These are phyloP conservation scores for Nicotiana tomentosiformis DNA, from an alignment of 257 asterid genomes.

Conservation along the genomic window DNA sequence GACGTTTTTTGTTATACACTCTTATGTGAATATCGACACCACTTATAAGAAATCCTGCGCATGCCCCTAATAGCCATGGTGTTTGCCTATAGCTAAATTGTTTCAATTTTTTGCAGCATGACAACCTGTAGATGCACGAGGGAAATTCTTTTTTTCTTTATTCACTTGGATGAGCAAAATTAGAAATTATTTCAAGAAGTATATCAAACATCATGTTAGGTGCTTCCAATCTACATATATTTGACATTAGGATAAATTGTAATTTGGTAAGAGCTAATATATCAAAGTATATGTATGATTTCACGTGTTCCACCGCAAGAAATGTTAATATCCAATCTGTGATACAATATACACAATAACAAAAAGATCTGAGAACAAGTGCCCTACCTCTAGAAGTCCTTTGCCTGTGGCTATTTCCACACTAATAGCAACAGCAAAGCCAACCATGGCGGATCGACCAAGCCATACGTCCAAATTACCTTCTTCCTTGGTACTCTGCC, in stretches of 20 bases:
- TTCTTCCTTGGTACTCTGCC: conserved; percentile 62
- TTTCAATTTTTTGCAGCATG: neutral
- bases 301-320: neutral
- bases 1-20: too few relatives aligned
- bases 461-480: conserved; percentile 72
- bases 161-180: neutral
- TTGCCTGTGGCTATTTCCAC: conserved; percentile 79
- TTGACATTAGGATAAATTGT: neutral
- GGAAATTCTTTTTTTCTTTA: neutral
- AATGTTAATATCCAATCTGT: neutral
- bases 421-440: conserved; percentile 68
- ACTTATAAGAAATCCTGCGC: too few relatives aligned
- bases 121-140: neutral
- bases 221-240: neutral
- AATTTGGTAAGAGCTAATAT: neutral
- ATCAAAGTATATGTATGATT: neutral
- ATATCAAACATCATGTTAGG: neutral
- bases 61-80: neutral
- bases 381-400: conserved; percentile 57
- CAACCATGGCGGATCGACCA: conserved; percentile 81
- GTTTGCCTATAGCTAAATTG: neutral
- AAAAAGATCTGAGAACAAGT: neutral
- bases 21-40: too few relatives aligned
- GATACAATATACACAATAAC: neutral
- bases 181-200: neutral